These are phyloP conservation scores for Sugiyamaella boreocaroliniensis DNA, from an alignment of 805 yeast genomes.

Conservation along the genomic window DNA sequence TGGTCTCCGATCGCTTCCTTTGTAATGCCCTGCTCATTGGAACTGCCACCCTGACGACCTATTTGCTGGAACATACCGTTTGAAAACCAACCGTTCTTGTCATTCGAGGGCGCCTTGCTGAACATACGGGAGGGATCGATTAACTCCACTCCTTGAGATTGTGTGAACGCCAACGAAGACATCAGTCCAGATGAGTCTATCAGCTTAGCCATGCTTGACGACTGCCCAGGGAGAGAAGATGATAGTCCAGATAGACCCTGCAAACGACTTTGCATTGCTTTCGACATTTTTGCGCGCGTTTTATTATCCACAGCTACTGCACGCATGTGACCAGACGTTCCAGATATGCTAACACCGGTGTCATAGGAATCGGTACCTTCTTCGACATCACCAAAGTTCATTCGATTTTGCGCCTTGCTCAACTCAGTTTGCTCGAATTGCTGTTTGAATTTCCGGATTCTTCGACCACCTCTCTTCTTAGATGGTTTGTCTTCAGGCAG, in stretches of 20 bases:
- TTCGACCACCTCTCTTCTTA: constrained; percentile 79
- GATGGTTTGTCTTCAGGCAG: constrained; percentile 69
- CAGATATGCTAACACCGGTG: constrained; percentile 71
- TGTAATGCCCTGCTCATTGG: background rate
- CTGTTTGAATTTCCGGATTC: constrained; percentile 73
- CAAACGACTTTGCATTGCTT: constrained; percentile 47
- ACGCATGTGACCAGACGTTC: constrained; percentile 20
- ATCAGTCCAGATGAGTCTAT: constrained; percentile 17
- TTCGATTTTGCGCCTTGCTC: constrained; percentile 74
- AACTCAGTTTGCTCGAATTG: constrained; percentile 74
- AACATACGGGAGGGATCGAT: constrained; percentile 18
- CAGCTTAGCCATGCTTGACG: background rate
- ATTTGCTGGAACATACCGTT: constrained; percentile 21
- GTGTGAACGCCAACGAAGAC: constrained; percentile 22
- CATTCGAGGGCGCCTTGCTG: background rate
- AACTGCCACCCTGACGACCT: no score
- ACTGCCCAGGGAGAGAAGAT: background rate
- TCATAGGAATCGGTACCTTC: constrained; percentile 59
- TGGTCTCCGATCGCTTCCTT: no score
- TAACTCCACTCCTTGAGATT: constrained; percentile 24
- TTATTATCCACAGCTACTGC: constrained; percentile 33
- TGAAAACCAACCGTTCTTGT: constrained; percentile 22
- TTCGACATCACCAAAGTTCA: constrained; percentile 76
- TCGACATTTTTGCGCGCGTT: constrained; percentile 54
- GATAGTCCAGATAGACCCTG: background rate